Conservation (phyloP, 192 early-diverging fungal species). For the Allomyces macrogynus region DNA sequence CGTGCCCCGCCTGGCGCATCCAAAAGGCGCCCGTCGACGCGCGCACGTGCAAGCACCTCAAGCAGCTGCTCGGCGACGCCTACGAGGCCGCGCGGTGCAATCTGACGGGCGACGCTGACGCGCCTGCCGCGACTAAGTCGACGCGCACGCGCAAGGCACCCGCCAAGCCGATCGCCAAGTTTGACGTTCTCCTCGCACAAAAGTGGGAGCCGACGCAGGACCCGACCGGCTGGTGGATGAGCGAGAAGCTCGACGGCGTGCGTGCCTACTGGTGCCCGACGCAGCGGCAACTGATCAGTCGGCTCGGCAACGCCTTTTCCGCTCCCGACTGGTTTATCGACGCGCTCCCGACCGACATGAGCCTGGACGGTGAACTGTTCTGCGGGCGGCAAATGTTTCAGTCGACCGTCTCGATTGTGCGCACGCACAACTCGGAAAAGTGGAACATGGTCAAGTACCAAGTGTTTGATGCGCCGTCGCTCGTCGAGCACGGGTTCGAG, state of each 20-base stretch:
- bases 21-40: slow-evolving; percentile 15
- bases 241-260: slow-evolving; percentile 54
- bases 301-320: slow-evolving; percentile 34
- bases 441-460: slow-evolving; percentile 34
- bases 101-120: slow-evolving; percentile 1
- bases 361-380: slow-evolving; percentile 53
- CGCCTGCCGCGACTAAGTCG: neutral
- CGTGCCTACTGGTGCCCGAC: slow-evolving; percentile 38
- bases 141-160: neutral
- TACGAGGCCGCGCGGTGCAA: slow-evolving; percentile 16
- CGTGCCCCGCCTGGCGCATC: slow-evolving; percentile 18
- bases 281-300: slow-evolving; percentile 18
- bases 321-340: slow-evolving; percentile 26
- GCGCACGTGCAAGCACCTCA: slow-evolving; percentile 22
- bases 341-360: slow-evolving; percentile 26
- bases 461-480: slow-evolving; percentile 41
- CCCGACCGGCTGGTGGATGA: slow-evolving; percentile 49
- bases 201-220: slow-evolving; percentile 22
- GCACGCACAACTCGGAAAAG: slow-evolving; percentile 15
- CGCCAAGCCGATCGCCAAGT: neutral
- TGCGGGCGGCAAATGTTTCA: slow-evolving; percentile 39
- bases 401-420: slow-evolving; percentile 41
- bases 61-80: slow-evolving; percentile 16
- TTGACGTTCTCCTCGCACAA: slow-evolving; percentile 17
- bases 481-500: slow-evolving; percentile 24